A percentile compares a stretch with the other conserved stretches of the same genome.
phyloP scores from a whole-genome alignment of 305 asterid genomes.

The Solanum hybrid region DNA sequence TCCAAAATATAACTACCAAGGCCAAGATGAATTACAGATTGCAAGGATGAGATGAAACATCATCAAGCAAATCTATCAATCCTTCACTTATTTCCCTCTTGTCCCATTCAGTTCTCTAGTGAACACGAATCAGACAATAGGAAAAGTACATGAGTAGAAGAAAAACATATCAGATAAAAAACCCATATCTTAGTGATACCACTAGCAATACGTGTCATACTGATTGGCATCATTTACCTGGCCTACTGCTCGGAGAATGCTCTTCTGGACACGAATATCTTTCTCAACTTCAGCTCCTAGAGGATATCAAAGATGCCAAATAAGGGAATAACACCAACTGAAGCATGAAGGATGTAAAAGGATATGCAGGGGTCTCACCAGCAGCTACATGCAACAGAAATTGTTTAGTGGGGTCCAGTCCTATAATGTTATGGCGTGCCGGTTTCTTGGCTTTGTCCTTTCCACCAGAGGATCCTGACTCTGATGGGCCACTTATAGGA shows the following conservation, averaged over 20 bases:
- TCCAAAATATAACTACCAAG: background rate
- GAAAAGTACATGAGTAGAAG: background rate
- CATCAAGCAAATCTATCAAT: background rate
- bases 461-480: constrained; percentile 75
- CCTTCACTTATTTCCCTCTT: background rate
- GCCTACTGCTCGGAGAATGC: constrained; percentile 85
- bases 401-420: constrained; percentile 85
- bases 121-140: background rate
- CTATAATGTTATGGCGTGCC: constrained; percentile 63
- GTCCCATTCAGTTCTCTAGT: background rate
- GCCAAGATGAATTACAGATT: background rate
- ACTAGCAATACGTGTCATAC: background rate
- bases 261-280: constrained; percentile 77
- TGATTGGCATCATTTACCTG: constrained; percentile 35
- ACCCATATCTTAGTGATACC: background rate
- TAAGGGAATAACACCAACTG: constrained; percentile 8
- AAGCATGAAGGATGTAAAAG: background rate
- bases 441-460: constrained; percentile 91
- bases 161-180: background rate
- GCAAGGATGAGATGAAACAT: background rate
- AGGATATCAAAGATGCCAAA: constrained; percentile 16
- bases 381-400: constrained; percentile 83
- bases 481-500: constrained; percentile 80
- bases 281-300: constrained; percentile 75
- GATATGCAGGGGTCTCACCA: constrained; percentile 42